Evolutionary conservation across 768 basidiomycete species (phyloP).

Genomic region (Macrolepiota albuminosa): DNA sequence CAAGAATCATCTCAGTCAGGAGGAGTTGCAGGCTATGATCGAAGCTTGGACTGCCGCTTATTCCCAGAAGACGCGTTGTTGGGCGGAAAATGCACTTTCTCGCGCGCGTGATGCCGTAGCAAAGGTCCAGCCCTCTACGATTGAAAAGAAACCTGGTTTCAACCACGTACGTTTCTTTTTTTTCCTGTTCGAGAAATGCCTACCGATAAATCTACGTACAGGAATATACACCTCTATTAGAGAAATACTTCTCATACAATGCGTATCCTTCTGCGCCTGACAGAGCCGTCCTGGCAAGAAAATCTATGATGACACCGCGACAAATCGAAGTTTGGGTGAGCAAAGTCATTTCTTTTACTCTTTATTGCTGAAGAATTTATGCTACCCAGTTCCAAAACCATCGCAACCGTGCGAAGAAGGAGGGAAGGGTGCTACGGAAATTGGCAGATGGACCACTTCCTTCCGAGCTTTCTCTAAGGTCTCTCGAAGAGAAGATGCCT

Average conservation of each 20-base stretch:
- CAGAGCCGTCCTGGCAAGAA: slow-evolving; percentile 33
- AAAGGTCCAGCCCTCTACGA: too few relatives aligned
- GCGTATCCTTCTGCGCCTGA: slow-evolving; percentile 42
- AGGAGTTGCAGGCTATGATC: neutral
- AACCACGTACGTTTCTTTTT: neutral
- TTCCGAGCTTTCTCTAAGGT: slow-evolving; percentile 18
- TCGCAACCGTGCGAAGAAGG: slow-evolving; percentile 34
- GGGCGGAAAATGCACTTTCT: neutral
- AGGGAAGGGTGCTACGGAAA: slow-evolving; percentile 19
- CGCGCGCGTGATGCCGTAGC: neutral
- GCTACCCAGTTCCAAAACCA: slow-evolving; percentile 42
- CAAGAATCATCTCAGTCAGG: neutral
- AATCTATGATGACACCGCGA: slow-evolving; percentile 35
- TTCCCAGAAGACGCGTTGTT: neutral
- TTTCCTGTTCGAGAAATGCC: too few relatives aligned
- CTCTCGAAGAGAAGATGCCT: slow-evolving; percentile 22
- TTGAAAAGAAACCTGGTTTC: neutral
- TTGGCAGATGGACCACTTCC: slow-evolving; percentile 17
- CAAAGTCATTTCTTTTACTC: slow-evolving; percentile 19
- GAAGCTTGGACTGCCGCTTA: too few relatives aligned
- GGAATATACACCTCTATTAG: slow-evolving; percentile 38
- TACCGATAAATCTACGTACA: too few relatives aligned
- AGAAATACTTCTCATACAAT: slow-evolving; percentile 44
- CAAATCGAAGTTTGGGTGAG: slow-evolving; percentile 50
- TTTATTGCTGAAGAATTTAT: neutral